Evolutionary conservation across 1,284 basidiomycete genomes (phyloP).

Genomic region (Naganishia cerealis): DNA sequence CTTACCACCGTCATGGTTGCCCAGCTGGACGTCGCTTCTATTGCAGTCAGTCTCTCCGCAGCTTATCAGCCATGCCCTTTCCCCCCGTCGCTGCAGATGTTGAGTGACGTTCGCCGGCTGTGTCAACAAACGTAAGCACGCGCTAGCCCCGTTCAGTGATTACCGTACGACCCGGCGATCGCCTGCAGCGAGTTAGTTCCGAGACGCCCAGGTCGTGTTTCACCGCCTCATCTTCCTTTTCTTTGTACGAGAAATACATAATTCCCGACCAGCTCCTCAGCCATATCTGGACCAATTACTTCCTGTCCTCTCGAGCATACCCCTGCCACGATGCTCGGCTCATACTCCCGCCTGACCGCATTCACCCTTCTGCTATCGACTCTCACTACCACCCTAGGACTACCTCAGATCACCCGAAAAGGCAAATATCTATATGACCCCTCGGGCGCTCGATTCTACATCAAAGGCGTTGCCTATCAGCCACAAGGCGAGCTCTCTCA

Average conservation of each 20-base stretch:
- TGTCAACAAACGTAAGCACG: constrained; percentile 14
- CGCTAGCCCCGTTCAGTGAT: background rate
- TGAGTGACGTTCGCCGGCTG: constrained; percentile 4
- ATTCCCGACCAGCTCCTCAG: too few species aligned
- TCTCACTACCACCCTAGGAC: constrained; percentile 35
- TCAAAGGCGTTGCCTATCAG: constrained; percentile 90
- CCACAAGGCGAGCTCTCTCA: constrained; percentile 65
- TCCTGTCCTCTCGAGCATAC: background rate
- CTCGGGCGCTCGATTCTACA: constrained; percentile 75
- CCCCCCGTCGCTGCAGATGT: constrained; percentile 2
- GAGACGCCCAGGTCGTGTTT: background rate
- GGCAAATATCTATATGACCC: constrained; percentile 72
- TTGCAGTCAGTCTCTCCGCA: background rate
- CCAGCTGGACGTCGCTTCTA: background rate
- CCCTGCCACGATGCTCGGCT: constrained; percentile 15
- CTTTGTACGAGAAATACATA: background rate
- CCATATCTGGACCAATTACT: background rate
- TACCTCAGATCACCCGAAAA: constrained; percentile 48
- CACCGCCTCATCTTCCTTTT: background rate
- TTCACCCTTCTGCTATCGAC: background rate
- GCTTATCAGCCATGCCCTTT: background rate
- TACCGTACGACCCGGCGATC: background rate
- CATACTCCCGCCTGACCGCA: background rate
- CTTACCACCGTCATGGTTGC: too few species aligned
- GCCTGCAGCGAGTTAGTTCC: background rate